phyloP scores from a whole-genome alignment of 2,329 filamentous ascomycete genomes.

The Talaromyces rugulosus region DNA sequence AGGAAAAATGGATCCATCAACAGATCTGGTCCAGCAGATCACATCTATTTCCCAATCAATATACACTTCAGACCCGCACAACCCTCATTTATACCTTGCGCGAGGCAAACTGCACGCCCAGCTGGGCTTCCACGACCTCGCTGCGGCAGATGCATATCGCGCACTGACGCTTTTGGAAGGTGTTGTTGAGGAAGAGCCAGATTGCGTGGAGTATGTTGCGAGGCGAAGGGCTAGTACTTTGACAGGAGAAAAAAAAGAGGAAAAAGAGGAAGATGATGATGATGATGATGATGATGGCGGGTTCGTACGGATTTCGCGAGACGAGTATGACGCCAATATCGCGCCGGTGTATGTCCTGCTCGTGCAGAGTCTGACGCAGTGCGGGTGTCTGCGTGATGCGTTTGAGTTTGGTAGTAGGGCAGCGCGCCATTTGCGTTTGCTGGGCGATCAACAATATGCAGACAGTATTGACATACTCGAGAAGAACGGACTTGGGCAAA shows the following conservation, averaged over 20 bases:
- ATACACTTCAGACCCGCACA: conserved; percentile 32
- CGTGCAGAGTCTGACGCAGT: conserved; percentile 31
- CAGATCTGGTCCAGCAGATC: not conserved
- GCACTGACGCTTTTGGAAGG: conserved; percentile 85
- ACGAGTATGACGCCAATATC: conserved; percentile 33
- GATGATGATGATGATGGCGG: conserved; percentile 40
- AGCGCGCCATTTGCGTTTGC: conserved; percentile 13
- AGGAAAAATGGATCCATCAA: not conserved
- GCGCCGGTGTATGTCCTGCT: conserved; percentile 34
- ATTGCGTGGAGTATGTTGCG: conserved; percentile 79
- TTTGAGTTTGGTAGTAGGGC: conserved; percentile 36
- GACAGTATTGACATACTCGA: not conserved
- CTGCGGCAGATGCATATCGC: conserved; percentile 83
- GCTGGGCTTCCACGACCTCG: conserved; percentile 84
- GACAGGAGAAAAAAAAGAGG: conserved; percentile 15
- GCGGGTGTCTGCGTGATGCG: conserved; percentile 39
- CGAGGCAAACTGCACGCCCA: conserved; percentile 67
- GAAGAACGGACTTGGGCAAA: conserved; percentile 15
- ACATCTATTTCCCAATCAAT: conserved; percentile 1
- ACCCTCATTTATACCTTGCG: conserved; percentile 36
- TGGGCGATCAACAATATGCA: not conserved
- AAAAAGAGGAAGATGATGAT: conserved; percentile 31
- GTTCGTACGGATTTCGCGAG: conserved; percentile 25
- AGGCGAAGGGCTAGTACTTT: conserved; percentile 28
- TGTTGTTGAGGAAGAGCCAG: conserved; percentile 54